These are phyloP conservation scores for Diaporthe ilicicola DNA, from an alignment of 2,329 filamentous ascomycete species.

Conservation along the genomic window DNA sequence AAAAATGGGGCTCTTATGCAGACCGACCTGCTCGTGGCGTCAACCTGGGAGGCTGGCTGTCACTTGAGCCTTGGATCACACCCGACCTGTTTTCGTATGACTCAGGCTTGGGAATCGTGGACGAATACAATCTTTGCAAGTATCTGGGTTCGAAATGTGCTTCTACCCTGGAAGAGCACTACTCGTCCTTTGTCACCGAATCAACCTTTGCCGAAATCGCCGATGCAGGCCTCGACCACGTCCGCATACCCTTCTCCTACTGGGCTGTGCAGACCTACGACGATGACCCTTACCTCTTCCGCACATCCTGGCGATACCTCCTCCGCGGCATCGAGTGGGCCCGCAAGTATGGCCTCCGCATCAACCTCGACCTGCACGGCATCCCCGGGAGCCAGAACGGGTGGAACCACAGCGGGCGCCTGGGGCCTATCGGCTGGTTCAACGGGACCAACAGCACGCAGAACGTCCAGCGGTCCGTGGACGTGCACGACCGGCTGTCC, in stretches of 20 bases:
- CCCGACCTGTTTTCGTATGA: conserved; percentile 86
- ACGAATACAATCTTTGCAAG: conserved; percentile 83
- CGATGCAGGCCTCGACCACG: conserved; percentile 90
- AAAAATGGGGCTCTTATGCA: conserved; percentile 80
- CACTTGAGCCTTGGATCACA: conserved; percentile 93
- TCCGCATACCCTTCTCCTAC: conserved; percentile 95
- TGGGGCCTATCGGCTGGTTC: conserved; percentile 85
- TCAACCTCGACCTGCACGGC: conserved; percentile 94
- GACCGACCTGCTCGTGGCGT: conserved; percentile 85
- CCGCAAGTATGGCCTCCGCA: conserved; percentile 87
- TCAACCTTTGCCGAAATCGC: conserved; percentile 85
- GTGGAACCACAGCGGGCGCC: conserved; percentile 93
- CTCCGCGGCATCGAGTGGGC: conserved; percentile 93
- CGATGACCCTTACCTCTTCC: conserved; percentile 85
- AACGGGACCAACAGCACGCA: conserved; percentile 84
- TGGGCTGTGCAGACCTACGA: conserved; percentile 91
- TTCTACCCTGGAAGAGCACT: conserved; percentile 84
- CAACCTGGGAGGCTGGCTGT: conserved; percentile 93
- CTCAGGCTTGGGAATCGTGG: conserved; percentile 72
- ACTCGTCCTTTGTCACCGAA: conserved; percentile 87
- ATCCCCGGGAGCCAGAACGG: conserved; percentile 94
- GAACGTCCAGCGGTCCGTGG: conserved; percentile 83
- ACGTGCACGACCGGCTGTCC: conserved; percentile 86
- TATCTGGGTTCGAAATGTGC: conserved; percentile 75
- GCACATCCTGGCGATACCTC: conserved; percentile 92